phyloP scores from a whole-genome alignment of 1,284 basidiomycete species.

The Prillingera fragicola region DNA sequence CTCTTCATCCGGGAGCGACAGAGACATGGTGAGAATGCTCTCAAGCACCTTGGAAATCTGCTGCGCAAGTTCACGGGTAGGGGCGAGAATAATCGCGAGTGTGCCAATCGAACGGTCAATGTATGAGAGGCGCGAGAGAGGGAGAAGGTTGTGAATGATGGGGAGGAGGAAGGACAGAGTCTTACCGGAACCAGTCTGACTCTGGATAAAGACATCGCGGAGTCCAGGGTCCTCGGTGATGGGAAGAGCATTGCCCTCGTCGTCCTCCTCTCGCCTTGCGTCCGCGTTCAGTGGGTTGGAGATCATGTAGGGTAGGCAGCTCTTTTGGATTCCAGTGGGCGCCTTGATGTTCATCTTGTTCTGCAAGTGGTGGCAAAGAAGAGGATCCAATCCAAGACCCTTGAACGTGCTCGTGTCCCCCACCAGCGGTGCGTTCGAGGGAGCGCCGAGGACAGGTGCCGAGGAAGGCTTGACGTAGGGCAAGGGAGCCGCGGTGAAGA shows the following conservation, averaged over 20 bases:
- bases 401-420: slow-evolving; percentile 65
- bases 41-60: slow-evolving; percentile 77
- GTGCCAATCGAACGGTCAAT: slow-evolving; percentile 85
- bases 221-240: slow-evolving; percentile 13
- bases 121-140: slow-evolving; percentile 76
- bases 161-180: slow-evolving; percentile 92
- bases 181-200: slow-evolving; percentile 97
- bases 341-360: slow-evolving; percentile 75
- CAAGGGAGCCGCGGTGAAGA: slow-evolving; percentile 63
- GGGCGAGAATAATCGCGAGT: slow-evolving; percentile 87
- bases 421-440: slow-evolving; percentile 74
- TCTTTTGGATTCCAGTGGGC: slow-evolving; percentile 87
- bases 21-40: slow-evolving; percentile 62
- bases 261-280: slow-evolving; percentile 16
- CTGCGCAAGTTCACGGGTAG: slow-evolving; percentile 89
- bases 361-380: slow-evolving; percentile 72
- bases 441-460: slow-evolving; percentile 47
- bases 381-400: slow-evolving; percentile 71
- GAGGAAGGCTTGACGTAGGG: slow-evolving; percentile 7
- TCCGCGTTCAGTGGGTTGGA: slow-evolving; percentile 42
- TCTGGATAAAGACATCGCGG: slow-evolving; percentile 92
- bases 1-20: slow-evolving; percentile 47
- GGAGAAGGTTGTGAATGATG: slow-evolving; percentile 87
- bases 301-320: slow-evolving; percentile 69
- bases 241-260: slow-evolving; percentile 5